phyloP scores from a whole-genome alignment of 179 eudicot genomes.

The Silene noctiflora region DNA sequence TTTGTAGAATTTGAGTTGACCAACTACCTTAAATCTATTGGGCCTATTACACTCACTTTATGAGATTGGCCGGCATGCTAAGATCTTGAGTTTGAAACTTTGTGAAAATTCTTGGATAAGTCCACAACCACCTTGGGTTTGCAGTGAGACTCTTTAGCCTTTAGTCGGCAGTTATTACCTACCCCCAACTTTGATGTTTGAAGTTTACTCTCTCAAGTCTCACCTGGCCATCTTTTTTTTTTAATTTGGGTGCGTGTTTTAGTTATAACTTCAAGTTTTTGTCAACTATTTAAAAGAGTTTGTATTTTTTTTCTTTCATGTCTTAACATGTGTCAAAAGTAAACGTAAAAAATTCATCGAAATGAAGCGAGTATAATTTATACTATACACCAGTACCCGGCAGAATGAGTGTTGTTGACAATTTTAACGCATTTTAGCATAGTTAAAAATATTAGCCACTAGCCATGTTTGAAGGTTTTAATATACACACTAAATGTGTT shows the following conservation, averaged over 20 bases:
- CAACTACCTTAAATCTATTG: conserved; percentile 2
- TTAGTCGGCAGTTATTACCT: conserved; percentile 14
- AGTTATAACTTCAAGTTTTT: too few species aligned
- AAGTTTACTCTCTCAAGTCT: not conserved
- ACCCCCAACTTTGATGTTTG: conserved; percentile 12
- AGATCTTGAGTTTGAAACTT: conserved; percentile 8
- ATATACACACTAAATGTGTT: too few species aligned
- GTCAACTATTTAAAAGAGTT: too few species aligned
- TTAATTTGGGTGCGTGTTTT: not conserved
- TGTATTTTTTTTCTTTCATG: too few species aligned
- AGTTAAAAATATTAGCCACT: too few species aligned
- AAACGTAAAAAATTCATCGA: too few species aligned
- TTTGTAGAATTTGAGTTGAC: conserved; percentile 11
- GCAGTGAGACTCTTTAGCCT: not conserved
- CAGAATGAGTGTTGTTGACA: too few species aligned
- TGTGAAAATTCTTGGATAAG: conserved; percentile 1
- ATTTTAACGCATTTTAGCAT: too few species aligned
- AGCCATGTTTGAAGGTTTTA: too few species aligned
- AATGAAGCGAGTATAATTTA: too few species aligned
- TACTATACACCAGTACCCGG: too few species aligned
- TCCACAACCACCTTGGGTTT: conserved; percentile 16
- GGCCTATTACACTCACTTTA: conserved; percentile 11
- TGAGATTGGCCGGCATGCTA: conserved; percentile 10
- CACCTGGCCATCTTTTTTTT: not conserved
- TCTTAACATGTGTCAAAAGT: too few species aligned